Percentiles rank a stretch among this genome's conserved stretches.
Evolutionary conservation across 768 basidiomycete species (phyloP).

Genomic region (Nevesoporus exiguus): DNA sequence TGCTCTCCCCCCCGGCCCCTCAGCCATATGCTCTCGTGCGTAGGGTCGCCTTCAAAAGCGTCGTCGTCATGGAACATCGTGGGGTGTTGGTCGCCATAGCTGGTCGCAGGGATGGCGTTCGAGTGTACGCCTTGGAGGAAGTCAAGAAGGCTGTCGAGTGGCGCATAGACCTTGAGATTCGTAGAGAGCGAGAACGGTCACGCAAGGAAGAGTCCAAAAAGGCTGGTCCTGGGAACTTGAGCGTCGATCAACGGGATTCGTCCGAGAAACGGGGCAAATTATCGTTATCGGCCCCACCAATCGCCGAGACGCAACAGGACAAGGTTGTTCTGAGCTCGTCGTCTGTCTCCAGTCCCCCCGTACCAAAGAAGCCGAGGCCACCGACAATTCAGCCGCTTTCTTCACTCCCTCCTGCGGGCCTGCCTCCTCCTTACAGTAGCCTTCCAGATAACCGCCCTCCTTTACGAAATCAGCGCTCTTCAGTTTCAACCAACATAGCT

Average conservation of each 20-base stretch:
- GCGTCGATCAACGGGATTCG: slow-evolving; percentile 38
- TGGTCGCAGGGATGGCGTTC: slow-evolving; percentile 79
- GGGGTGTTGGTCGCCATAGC: slow-evolving; percentile 90
- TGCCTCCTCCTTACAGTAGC: slow-evolving; percentile 64
- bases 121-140: slow-evolving; percentile 86
- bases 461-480: slow-evolving; percentile 41
- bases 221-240: slow-evolving; percentile 33
- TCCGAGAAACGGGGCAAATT: slow-evolving; percentile 48
- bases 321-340: slow-evolving; percentile 23
- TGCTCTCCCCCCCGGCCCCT: slow-evolving; percentile 66
- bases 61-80: slow-evolving; percentile 92
- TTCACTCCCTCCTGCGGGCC: slow-evolving; percentile 38
- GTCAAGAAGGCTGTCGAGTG: slow-evolving; percentile 84
- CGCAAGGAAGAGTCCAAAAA: slow-evolving; percentile 67
- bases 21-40: slow-evolving; percentile 82
- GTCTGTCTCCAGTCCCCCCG: slow-evolving; percentile 11
- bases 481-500: slow-evolving; percentile 40
- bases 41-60: slow-evolving; percentile 76
- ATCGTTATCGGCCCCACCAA: slow-evolving; percentile 49
- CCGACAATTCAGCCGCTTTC: slow-evolving; percentile 25
- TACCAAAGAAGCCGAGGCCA: slow-evolving; percentile 26
- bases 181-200: slow-evolving; percentile 69
- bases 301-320: slow-evolving; percentile 25
- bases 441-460: slow-evolving; percentile 30
- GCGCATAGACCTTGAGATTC: slow-evolving; percentile 78